A percentile compares a stretch with the other conserved stretches of the same genome.
phyloP scores from a whole-genome alignment of 257 asterid genomes.

The Petunia axillaris region DNA sequence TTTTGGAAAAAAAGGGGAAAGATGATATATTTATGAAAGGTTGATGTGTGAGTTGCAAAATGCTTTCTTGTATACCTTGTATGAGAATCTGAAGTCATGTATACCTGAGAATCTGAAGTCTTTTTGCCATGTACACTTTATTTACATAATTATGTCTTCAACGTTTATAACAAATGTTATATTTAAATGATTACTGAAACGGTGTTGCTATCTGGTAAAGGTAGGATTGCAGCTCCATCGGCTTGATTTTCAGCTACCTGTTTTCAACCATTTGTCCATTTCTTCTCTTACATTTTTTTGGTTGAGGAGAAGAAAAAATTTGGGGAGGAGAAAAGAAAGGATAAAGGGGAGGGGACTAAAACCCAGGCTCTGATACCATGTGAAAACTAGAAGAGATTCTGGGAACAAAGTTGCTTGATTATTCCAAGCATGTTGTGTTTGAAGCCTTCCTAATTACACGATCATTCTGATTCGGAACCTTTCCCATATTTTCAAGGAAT shows the following conservation, averaged over 20 bases:
- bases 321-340: not conserved
- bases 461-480: not conserved
- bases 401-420: conserved; percentile 2
- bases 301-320: not conserved
- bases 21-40: conserved; percentile 2
- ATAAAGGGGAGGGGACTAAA: too few species aligned
- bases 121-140: too few species aligned
- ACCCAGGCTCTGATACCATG: too few species aligned
- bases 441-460: not conserved
- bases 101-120: not conserved
- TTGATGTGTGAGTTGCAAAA: not conserved
- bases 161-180: too few species aligned
- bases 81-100: conserved; percentile 12
- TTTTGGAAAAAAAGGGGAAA: not conserved
- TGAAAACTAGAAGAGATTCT: not conserved
- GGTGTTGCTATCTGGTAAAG: too few species aligned
- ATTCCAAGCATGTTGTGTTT: conserved; percentile 7
- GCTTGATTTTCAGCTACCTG: too few species aligned
- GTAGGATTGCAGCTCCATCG: too few species aligned
- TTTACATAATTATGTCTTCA: too few species aligned
- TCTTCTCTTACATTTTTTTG: too few species aligned
- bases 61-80: conserved; percentile 7
- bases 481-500: not conserved
- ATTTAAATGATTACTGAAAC: too few species aligned
- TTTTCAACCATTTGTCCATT: too few species aligned